Conservation (phyloP, 768 basidiomycete species). For the Lentinula raphanica region DNA sequence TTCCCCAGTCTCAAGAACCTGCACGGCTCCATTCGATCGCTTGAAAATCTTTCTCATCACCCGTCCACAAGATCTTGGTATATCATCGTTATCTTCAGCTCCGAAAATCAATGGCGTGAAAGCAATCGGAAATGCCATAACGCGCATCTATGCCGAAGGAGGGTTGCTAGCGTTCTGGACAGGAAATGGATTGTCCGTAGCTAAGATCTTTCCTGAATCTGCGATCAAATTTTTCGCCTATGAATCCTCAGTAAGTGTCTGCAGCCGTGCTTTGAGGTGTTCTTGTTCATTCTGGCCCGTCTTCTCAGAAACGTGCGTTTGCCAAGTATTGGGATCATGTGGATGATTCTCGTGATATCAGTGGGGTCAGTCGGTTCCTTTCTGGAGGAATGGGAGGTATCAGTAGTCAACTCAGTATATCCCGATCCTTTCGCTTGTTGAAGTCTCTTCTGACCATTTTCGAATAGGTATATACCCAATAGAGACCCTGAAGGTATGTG, state of each 20-base stretch:
- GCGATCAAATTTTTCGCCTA: slow-evolving; percentile 98
- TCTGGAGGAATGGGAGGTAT: slow-evolving; percentile 97
- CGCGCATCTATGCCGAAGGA: slow-evolving; percentile 83
- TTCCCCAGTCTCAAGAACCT: slow-evolving; percentile 80
- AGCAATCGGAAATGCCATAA: slow-evolving; percentile 66
- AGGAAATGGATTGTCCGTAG: slow-evolving; percentile 90
- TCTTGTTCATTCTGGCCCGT: slow-evolving; percentile 5
- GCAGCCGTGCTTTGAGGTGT: slow-evolving; percentile 8
- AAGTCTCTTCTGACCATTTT: slow-evolving; percentile 14
- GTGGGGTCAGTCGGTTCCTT: slow-evolving; percentile 86
- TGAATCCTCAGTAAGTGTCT: slow-evolving; percentile 80
- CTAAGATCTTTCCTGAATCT: slow-evolving; percentile 96
- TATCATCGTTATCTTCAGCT: slow-evolving; percentile 38
- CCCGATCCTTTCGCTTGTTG: slow-evolving; percentile 3
- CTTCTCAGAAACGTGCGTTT: slow-evolving; percentile 82
- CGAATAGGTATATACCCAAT: slow-evolving; percentile 86
- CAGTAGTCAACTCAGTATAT: slow-evolving; percentile 80
- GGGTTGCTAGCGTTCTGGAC: slow-evolving; percentile 94
- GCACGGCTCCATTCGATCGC: slow-evolving; percentile 96
- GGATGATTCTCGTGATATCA: slow-evolving; percentile 83
- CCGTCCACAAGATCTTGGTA: slow-evolving; percentile 68
- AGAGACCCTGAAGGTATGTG: slow-evolving; percentile 83
- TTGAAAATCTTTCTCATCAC: slow-evolving; percentile 97
- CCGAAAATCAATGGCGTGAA: slow-evolving; percentile 49
- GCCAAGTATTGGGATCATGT: slow-evolving; percentile 90